Percentiles rank a stretch among this genome's conserved stretches.
These are phyloP conservation scores for Rhodotorula mucilaginosa DNA, from an alignment of 1,284 basidiomycete genomes.

Conservation along the genomic window DNA sequence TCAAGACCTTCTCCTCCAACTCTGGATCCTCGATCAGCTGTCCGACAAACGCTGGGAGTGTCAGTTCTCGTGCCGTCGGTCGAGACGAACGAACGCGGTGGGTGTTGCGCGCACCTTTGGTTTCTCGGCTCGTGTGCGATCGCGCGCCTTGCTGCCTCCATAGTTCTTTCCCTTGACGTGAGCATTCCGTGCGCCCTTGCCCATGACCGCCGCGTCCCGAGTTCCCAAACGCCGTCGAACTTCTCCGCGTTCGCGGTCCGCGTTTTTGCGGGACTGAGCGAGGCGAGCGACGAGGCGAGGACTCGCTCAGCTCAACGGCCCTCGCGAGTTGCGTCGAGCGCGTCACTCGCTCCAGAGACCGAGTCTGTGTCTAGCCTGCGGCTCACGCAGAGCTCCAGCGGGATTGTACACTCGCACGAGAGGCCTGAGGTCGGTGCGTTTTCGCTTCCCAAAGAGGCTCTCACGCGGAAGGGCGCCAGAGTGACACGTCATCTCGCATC, in stretches of 20 bases:
- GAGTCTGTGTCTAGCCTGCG: no score
- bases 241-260: not conserved
- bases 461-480: no score
- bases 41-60: not conserved
- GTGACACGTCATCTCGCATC: no score
- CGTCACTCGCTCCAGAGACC: no score
- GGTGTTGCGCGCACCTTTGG: constrained; percentile 3
- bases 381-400: no score
- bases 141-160: constrained; percentile 2
- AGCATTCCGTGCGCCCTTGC: constrained; percentile 8
- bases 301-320: not conserved
- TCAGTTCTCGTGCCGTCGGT: not conserved
- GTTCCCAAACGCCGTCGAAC: not conserved
- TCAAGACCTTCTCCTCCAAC: constrained; percentile 64
- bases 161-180: not conserved
- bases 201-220: constrained; percentile 5
- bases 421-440: no score
- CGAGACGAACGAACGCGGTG: not conserved
- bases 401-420: no score
- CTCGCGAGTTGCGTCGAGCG: no score
- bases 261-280: not conserved
- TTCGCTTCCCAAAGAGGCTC: no score
- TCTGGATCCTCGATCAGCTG: constrained; percentile 56
- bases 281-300: not conserved
- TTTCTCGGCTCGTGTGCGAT: constrained; percentile 6